Percentiles rank a stretch among this genome's conserved stretches.
phyloP scores from a whole-genome alignment of 148 eudicot genomes.

The Polygonum aviculare region DNA sequence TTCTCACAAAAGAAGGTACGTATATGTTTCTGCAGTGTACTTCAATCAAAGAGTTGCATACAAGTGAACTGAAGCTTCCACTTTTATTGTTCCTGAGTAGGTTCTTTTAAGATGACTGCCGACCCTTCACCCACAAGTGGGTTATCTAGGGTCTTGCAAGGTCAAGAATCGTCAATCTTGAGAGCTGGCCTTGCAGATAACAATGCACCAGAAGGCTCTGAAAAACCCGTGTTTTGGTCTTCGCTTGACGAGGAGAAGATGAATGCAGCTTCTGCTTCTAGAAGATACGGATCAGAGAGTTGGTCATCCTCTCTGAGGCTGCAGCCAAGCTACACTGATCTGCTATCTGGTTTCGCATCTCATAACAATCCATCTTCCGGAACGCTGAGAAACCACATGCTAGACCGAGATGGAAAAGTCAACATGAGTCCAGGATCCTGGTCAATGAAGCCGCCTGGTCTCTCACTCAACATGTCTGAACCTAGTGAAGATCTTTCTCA shows the following conservation, averaged over 20 bases:
- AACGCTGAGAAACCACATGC: slow-evolving; percentile 29
- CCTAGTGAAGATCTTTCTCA: slow-evolving; percentile 33
- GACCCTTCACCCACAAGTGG: slow-evolving; percentile 62
- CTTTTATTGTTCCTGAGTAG: neutral
- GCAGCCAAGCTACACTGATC: slow-evolving; percentile 60
- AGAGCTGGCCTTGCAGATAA: slow-evolving; percentile 60
- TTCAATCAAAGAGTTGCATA: neutral
- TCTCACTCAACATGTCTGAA: slow-evolving; percentile 69
- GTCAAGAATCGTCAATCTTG: slow-evolving; percentile 73
- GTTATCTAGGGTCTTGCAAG: slow-evolving; percentile 76
- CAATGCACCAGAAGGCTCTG: slow-evolving; percentile 59
- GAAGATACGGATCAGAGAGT: slow-evolving; percentile 45
- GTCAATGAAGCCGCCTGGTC: slow-evolving; percentile 41
- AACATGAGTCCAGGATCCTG: slow-evolving; percentile 37
- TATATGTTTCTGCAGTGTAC: neutral
- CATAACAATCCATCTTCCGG: slow-evolving; percentile 32
- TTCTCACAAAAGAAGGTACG: slow-evolving; percentile 80
- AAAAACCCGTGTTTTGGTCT: slow-evolving; percentile 47
- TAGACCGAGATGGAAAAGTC: slow-evolving; percentile 48
- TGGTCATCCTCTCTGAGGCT: slow-evolving; percentile 46
- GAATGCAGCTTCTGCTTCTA: slow-evolving; percentile 39
- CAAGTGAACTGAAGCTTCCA: neutral
- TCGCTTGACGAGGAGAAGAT: slow-evolving; percentile 52
- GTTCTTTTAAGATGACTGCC: slow-evolving; percentile 27
- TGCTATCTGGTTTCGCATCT: slow-evolving; percentile 65